phyloP scores from a whole-genome alignment of 2,329 filamentous ascomycete genomes.

The Gaeumannomyces sp. region DNA sequence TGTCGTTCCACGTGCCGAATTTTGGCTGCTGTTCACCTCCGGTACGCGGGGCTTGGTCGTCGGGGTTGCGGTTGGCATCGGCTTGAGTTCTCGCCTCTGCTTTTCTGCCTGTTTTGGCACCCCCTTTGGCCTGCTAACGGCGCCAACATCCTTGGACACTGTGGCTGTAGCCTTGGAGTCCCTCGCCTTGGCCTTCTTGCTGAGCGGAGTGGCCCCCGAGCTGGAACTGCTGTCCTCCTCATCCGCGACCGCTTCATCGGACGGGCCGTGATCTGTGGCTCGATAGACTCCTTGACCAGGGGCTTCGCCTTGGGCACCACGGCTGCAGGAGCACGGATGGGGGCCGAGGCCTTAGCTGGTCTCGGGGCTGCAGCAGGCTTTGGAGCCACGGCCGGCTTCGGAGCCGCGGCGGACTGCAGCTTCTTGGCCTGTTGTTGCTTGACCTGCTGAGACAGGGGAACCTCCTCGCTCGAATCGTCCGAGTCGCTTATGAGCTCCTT shows the following conservation, averaged over 20 bases:
- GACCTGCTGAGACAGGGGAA: conserved; percentile 23
- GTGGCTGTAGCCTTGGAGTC: conserved; percentile 20
- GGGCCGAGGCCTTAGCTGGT: conserved; percentile 6
- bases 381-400: conserved; percentile 15
- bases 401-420: conserved; percentile 18
- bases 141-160: conserved; percentile 1
- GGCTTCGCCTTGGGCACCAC: conserved; percentile 5
- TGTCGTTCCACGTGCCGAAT: conserved; percentile 40
- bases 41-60: conserved; percentile 7
- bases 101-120: not conserved
- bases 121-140: not conserved
- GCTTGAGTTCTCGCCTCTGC: not conserved
- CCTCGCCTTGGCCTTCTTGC: conserved; percentile 50
- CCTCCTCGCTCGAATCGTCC: conserved; percentile 47
- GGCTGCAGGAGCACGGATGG: conserved; percentile 10
- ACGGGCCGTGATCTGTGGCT: conserved; percentile 13
- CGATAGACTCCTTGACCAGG: conserved; percentile 15
- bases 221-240: conserved; percentile 53
- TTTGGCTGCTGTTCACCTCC: conserved; percentile 22
- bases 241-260: conserved; percentile 48
- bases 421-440: conserved; percentile 22
- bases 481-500: conserved; percentile 52
- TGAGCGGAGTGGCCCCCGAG: conserved; percentile 47
- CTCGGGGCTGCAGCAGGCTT: conserved; percentile 12
- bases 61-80: not conserved